These are phyloP conservation scores for Zygotorulaspora chibaensis DNA, from an alignment of 805 yeast genomes.

Conservation along the genomic window DNA sequence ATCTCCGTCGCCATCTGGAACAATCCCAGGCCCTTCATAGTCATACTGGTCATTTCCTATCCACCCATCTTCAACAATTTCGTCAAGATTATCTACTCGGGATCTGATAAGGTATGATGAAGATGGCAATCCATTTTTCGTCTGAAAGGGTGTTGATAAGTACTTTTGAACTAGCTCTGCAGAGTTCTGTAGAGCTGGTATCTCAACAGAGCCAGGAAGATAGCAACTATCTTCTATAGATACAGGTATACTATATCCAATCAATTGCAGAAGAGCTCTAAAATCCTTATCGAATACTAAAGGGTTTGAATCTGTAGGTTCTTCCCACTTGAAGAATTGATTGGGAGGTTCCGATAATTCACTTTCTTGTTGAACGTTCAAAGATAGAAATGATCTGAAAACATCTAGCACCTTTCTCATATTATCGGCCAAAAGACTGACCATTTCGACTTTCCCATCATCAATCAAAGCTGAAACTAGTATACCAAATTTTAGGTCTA, in stretches of 20 bases:
- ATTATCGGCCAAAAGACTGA: slow-evolving; percentile 21
- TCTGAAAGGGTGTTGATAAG: slow-evolving; percentile 25
- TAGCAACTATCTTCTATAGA: slow-evolving; percentile 19
- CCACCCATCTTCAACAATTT: slow-evolving; percentile 22
- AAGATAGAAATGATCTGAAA: slow-evolving; percentile 17
- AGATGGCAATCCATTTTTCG: slow-evolving; percentile 28
- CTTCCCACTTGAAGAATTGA: slow-evolving; percentile 12
- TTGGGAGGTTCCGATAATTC: slow-evolving; percentile 17
- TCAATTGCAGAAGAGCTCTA: slow-evolving; percentile 23
- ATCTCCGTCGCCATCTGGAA: slow-evolving; percentile 14
- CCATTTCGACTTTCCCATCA: slow-evolving; percentile 25
- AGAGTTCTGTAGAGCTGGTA: slow-evolving; percentile 12
- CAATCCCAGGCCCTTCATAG: slow-evolving; percentile 20
- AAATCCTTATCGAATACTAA: slow-evolving; percentile 26
- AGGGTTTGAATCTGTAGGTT: slow-evolving; percentile 9
- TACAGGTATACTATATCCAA: slow-evolving; percentile 25
- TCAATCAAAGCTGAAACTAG: slow-evolving; percentile 34
- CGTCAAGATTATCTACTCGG: neutral
- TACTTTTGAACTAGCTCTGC: slow-evolving; percentile 20
- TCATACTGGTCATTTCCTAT: slow-evolving; percentile 19
- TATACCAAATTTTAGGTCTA: slow-evolving; percentile 31
- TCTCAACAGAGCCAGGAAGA: slow-evolving; percentile 15
- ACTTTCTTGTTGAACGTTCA: slow-evolving; percentile 7
- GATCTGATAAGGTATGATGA: slow-evolving; percentile 27
- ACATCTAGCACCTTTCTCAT: slow-evolving; percentile 15